phyloP scores from a whole-genome alignment of 2,329 filamentous ascomycete species.

The Pseudogymnoascus sp. region DNA sequence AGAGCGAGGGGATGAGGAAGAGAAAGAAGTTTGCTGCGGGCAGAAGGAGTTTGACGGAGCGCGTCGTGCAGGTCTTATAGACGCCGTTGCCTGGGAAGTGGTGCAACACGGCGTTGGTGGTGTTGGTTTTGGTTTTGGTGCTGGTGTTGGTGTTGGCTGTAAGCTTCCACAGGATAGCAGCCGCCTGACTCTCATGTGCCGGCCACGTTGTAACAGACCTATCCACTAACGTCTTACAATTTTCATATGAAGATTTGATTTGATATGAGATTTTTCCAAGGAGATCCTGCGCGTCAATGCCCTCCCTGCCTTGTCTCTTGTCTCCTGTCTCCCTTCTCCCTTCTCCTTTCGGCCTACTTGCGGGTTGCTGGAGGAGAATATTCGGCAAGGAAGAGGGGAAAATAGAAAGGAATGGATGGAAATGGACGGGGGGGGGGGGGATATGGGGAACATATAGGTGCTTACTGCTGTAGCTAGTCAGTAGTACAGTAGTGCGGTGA shows the following conservation, averaged over 20 bases:
- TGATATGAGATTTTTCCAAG: background rate
- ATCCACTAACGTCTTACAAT: background rate
- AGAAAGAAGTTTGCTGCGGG: background rate
- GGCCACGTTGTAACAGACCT: background rate
- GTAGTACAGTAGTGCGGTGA: background rate
- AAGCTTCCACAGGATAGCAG: background rate
- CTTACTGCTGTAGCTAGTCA: slow-evolving; percentile 5
- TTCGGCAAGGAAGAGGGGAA: background rate
- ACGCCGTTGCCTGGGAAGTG: background rate
- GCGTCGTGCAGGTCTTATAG: slow-evolving; percentile 1
- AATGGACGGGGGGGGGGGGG: background rate
- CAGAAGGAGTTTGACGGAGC: background rate
- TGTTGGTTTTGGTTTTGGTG: background rate
- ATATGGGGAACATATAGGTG: background rate
- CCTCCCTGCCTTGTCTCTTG: background rate
- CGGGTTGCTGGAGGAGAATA: background rate
- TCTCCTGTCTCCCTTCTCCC: background rate
- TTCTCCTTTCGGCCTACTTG: background rate
- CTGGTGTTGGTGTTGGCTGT: background rate
- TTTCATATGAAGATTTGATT: background rate
- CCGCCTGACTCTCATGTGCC: background rate
- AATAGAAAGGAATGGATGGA: background rate
- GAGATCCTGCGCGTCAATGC: background rate
- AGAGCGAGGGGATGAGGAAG: background rate
- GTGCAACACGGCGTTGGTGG: background rate